A percentile compares a stretch with the other conserved stretches of the same genome.
Conservation (phyloP, 208 protist genomes). For the Leishmania arabica region DNA sequence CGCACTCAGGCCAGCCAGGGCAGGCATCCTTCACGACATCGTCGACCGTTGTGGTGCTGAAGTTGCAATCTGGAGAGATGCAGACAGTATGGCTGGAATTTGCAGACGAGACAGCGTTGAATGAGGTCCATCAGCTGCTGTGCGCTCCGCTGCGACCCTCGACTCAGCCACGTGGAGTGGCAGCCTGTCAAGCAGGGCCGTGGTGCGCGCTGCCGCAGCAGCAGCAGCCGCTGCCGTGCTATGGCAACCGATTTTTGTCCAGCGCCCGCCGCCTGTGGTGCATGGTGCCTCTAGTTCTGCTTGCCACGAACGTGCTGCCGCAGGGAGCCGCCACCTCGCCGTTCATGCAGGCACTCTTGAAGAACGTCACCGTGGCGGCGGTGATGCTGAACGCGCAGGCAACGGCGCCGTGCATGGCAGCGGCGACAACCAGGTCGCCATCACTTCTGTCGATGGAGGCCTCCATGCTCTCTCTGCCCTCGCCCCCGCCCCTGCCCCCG, state of each 20-base stretch:
- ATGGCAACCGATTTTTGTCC: conserved; percentile 46
- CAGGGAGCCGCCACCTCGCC: conserved; percentile 19
- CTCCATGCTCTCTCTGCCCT: conserved; percentile 1
- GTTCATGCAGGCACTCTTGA: conserved; percentile 42
- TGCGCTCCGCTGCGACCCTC: conserved; percentile 19
- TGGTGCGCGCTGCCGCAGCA: not conserved
- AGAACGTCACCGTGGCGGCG: conserved; percentile 46
- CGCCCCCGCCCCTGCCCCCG: not conserved
- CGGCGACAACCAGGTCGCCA: not conserved
- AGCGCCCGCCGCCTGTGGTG: conserved; percentile 46
- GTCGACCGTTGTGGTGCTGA: conserved; percentile 20
- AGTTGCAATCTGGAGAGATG: conserved; percentile 23
- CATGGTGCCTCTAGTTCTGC: conserved; percentile 47
- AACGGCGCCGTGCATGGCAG: not conserved
- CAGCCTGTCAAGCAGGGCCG: not conserved
- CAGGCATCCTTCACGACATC: not conserved
- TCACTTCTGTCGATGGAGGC: not conserved
- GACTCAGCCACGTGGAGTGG: not conserved
- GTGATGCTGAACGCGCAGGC: conserved; percentile 16
- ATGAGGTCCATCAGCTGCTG: conserved; percentile 29
- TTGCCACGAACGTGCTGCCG: conserved; percentile 41
- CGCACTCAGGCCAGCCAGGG: not conserved
- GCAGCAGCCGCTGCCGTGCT: conserved; percentile 7
- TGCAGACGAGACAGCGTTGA: conserved; percentile 17
- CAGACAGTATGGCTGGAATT: conserved; percentile 43